A percentile compares a stretch with the other conserved stretches of the same genome.
Evolutionary conservation across 305 asterid genomes (phyloP).

Genomic region (Stenogyne calaminthoides): DNA sequence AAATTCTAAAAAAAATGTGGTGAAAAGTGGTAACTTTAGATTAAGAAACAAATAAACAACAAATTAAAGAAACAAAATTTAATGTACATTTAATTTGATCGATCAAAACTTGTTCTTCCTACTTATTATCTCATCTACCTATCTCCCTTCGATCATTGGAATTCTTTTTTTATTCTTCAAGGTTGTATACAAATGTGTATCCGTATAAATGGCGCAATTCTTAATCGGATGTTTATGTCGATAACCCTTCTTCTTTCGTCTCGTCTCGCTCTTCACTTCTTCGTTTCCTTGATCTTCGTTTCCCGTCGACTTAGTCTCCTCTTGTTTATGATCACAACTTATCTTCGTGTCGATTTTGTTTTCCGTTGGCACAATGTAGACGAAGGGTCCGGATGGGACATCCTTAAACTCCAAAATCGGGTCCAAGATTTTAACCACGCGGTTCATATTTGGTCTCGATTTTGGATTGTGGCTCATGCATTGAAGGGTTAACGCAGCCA

Average conservation of each 20-base stretch:
- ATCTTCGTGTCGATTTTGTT: constrained; percentile 15
- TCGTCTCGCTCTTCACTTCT: constrained; percentile 27
- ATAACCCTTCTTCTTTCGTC: constrained; percentile 37
- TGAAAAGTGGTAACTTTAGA: not conserved
- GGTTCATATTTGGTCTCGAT: constrained; percentile 68
- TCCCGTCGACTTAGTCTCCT: constrained; percentile 8
- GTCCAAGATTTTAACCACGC: constrained; percentile 64
- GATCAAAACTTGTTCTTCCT: constrained; percentile 23
- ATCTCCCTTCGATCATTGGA: constrained; percentile 15
- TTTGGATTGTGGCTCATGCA: constrained; percentile 68
- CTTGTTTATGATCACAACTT: constrained; percentile 30
- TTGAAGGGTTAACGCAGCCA: constrained; percentile 62
- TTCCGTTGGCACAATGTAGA: constrained; percentile 47
- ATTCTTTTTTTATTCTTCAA: constrained; percentile 30
- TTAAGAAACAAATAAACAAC: not conserved
- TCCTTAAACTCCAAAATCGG: constrained; percentile 44
- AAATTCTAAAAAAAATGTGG: not conserved
- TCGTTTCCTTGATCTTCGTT: constrained; percentile 9
- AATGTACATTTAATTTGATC: constrained; percentile 29
- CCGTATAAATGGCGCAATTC: constrained; percentile 49
- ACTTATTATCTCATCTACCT: not conserved
- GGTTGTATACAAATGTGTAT: constrained; percentile 44
- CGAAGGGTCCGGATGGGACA: constrained; percentile 56
- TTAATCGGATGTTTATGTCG: constrained; percentile 45
- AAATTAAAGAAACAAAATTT: constrained; percentile 20